phyloP scores from a whole-genome alignment of 2,329 filamentous ascomycete species.

The Colletotrichum sp. region DNA sequence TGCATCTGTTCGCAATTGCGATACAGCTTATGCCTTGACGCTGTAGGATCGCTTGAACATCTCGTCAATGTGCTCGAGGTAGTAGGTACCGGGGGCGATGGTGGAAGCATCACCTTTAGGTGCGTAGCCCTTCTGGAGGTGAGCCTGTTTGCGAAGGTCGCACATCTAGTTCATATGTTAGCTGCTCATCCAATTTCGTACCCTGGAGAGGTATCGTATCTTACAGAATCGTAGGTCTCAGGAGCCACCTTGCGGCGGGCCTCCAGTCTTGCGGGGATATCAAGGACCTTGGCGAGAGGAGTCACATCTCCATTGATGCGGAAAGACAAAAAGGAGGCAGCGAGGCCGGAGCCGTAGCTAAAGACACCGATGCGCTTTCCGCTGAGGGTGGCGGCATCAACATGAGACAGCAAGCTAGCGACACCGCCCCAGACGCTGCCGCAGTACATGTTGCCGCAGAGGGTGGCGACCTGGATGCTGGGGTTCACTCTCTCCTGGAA shows the following conservation, averaged over 20 bases:
- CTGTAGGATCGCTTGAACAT: conserved; percentile 85
- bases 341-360: conserved; percentile 81
- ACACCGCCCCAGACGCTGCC: conserved; percentile 79
- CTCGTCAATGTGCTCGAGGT: conserved; percentile 80
- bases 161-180: conserved; percentile 65
- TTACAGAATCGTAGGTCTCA: conserved; percentile 75
- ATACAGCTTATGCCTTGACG: conserved; percentile 68
- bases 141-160: conserved; percentile 80
- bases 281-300: conserved; percentile 68
- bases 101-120: conserved; percentile 72
- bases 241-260: conserved; percentile 71
- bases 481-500: conserved; percentile 80
- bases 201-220: conserved; percentile 26
- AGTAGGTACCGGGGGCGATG: conserved; percentile 73
- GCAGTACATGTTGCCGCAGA: conserved; percentile 75
- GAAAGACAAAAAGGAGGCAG: conserved; percentile 74
- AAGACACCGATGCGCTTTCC: conserved; percentile 79
- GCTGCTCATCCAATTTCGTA: neutral
- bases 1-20: neutral
- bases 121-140: conserved; percentile 80
- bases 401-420: conserved; percentile 69
- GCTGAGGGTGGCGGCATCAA: conserved; percentile 66
- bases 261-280: conserved; percentile 72
- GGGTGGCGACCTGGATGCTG: conserved; percentile 76
- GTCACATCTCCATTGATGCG: conserved; percentile 75